These are phyloP conservation scores for Hygrophila difformis DNA, from an alignment of 257 asterid genomes.

Conservation along the genomic window DNA sequence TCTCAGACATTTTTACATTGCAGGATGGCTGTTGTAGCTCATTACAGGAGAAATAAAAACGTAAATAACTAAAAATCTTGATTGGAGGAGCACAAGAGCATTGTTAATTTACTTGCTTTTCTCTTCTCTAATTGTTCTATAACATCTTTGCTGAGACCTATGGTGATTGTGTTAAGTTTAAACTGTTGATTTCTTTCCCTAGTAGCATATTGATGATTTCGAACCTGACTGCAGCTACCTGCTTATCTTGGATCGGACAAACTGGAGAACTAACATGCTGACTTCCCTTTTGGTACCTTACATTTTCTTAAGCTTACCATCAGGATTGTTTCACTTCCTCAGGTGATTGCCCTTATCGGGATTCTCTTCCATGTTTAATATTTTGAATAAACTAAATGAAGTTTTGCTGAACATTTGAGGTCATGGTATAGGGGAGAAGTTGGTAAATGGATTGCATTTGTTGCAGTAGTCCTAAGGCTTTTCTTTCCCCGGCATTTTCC, in stretches of 20 bases:
- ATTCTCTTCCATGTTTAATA: constrained; percentile 2
- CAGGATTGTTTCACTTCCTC: constrained; percentile 40
- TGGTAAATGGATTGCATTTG: constrained; percentile 79
- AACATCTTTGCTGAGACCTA: too few relatives aligned
- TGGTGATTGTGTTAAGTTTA: too few relatives aligned
- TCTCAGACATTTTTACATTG: too few relatives aligned
- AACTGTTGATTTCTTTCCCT: too few relatives aligned
- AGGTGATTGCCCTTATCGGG: constrained; percentile 30
- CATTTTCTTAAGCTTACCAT: constrained; percentile 70
- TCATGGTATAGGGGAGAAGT: constrained; percentile 63
- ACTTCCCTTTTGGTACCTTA: constrained; percentile 75
- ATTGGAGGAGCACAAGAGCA: too few relatives aligned
- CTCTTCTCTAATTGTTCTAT: too few relatives aligned
- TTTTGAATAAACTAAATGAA: neutral
- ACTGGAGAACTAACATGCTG: constrained; percentile 87
- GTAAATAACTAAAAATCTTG: too few relatives aligned
- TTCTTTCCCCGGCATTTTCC: constrained; percentile 96
- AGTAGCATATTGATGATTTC: too few relatives aligned
- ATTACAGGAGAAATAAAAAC: too few relatives aligned
- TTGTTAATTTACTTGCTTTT: too few relatives aligned
- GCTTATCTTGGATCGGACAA: constrained; percentile 85
- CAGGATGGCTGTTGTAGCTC: too few relatives aligned
- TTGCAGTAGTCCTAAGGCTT: constrained; percentile 81
- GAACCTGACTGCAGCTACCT: constrained; percentile 74
- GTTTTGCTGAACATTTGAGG: constrained; percentile 1